Evolutionary conservation across 164 flowering plant species (phyloP), one percentile per base, ranked within the genome.

Genomic region (Magnolia kwangsiensis): DNA sequence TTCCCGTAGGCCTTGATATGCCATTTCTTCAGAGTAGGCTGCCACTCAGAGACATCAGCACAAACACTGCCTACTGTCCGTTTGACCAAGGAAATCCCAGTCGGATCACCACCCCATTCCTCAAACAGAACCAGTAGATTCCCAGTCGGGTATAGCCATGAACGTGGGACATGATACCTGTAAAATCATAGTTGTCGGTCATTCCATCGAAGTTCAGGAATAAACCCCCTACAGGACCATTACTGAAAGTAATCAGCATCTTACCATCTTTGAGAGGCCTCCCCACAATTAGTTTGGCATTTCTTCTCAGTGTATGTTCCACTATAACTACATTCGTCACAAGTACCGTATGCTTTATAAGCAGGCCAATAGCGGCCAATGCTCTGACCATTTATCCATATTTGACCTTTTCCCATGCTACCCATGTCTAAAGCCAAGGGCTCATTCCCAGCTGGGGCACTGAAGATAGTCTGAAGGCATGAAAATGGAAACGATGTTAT

Each of bases 361-460:
- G 83, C 94, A 77, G 97, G 95, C 95, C 96, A 92, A 75, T 90
- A 89, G 61, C 96, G 90, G 49, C 97, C 98, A 31, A 95, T 84
- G 83, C 88, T 83, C 66, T 83, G 82, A 14, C 94, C 96, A 65
- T 95, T 92, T 70, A 95, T 80, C 98, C 98, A 95, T 45, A 90
- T 76, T 75, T 90, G 91, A 29, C 98, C 98, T 78, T 95, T 95
- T 71, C 95, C 92, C 96, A 95, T 95, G 78, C 83, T 86, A 37
- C 75, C 72, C 94, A 95, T 86, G 76, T 95, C 95, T 65, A 95
- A 78, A 66, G 96, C 97, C 80, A 95, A 64, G 21, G 98, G 95
- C 0, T 84, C 90, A 68, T 79, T 82, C 72, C 95, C 97, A 71
- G 23, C 80, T 2, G 97, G 97, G 65, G 89, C 91, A 75, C 82